Base-by-base conservation (phyloP, 176 grass and related monocot species). In the Phoenix roebelenii region DNA sequence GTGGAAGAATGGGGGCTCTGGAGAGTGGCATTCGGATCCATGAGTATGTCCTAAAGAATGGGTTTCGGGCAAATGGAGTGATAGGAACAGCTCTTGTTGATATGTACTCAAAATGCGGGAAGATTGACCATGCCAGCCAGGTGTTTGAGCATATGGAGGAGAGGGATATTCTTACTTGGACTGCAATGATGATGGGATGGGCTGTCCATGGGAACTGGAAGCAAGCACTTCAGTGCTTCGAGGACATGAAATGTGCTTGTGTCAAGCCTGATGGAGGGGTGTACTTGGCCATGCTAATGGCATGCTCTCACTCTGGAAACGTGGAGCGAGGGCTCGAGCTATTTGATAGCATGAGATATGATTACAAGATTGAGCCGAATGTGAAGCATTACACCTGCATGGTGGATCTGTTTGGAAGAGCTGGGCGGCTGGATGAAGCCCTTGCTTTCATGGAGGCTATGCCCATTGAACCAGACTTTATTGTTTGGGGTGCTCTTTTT, bases 311-410 rank as follows among this genome's bases (percentile, higher is more conserved):
- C 50, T 82, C 73, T 0, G 54, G 69, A 25, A 61, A 54, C 49
- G 49, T 68, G 4, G 61, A 58, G 15, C 51, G 6, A 39, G 66
- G 73, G 44, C 61, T 44, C 1, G 25, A 77, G 55, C 60, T 81
- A 53, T 75, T 75, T 16, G 24, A 60, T 70, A 72, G 62, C 58
- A 81, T 81, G 78, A 69, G 50, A 59, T 55, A 57, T 28, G 56
- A 54, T 19, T 81, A 75, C 57, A 70, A 66, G 54, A 81, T 81
- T 32, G 57, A 75, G 65, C 78, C 78, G 18, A 39, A 30, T 55
- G 23, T 69, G 49, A 70, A 81, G 71, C 78, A 81, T 54, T 81
- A 75, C 49, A 64, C 78, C 15, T 56, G 67, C 64, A 75, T 81
- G 72, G 66, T 81, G 22, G 65, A 81, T 23, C 56, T 81, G 64